Percentiles rank a stretch among this genome's conserved stretches.
Conservation (phyloP, 2,329 filamentous ascomycete genomes). For the Pestalotiopsis sp. region DNA sequence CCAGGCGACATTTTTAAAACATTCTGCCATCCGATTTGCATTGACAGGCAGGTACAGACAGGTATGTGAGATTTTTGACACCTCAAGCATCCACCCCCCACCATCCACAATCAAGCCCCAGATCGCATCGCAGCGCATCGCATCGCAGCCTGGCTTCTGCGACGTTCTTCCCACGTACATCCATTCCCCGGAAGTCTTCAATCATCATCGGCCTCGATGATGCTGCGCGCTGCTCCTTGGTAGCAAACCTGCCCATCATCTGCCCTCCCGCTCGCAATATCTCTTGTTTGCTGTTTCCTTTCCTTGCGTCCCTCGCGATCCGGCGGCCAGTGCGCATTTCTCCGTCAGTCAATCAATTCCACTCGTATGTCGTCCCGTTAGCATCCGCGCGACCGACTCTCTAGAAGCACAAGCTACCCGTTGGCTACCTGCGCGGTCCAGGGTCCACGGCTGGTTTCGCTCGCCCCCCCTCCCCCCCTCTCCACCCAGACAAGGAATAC, state of each 20-base stretch:
- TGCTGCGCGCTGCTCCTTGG: neutral
- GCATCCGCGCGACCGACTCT: neutral
- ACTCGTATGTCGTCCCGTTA: neutral
- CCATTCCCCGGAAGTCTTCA: neutral
- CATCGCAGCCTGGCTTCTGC: neutral
- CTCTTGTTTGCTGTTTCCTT: neutral
- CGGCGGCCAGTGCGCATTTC: neutral
- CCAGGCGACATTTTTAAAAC: neutral
- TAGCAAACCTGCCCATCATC: neutral
- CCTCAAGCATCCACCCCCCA: neutral
- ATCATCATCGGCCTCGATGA: neutral
- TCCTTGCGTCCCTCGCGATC: neutral
- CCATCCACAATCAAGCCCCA: neutral
- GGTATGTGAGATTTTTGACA: neutral
- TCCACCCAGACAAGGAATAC: slow-evolving; percentile 9
- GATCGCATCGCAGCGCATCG: neutral
- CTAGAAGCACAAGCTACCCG: slow-evolving; percentile 3
- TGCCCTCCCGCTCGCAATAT: neutral
- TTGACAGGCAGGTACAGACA: neutral
- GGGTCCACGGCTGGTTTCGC: slow-evolving; percentile 7
- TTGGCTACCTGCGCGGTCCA: slow-evolving; percentile 1
- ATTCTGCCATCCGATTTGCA: neutral
- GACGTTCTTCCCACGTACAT: neutral
- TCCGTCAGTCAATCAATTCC: neutral
- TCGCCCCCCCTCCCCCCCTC: slow-evolving; percentile 1